These are phyloP conservation scores for Trichoderma sp. DNA, from an alignment of 2,329 filamentous ascomycete species.

Conservation along the genomic window DNA sequence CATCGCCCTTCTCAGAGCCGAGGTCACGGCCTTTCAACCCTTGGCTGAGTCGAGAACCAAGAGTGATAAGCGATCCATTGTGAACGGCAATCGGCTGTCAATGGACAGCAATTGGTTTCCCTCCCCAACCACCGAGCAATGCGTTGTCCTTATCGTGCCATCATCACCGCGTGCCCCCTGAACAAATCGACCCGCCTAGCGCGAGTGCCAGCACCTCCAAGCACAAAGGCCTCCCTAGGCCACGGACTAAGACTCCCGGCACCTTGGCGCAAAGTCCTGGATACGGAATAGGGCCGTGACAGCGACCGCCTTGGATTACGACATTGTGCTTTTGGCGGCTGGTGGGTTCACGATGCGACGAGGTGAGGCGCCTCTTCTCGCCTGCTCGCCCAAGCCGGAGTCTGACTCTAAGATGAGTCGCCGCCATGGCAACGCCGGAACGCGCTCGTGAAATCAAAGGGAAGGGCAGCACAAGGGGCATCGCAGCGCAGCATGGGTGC, in stretches of 20 bases:
- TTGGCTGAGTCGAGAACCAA: no score
- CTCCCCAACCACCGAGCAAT: background rate
- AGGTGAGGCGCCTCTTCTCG: background rate
- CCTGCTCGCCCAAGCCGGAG: background rate
- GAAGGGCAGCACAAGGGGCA: constrained; percentile 7
- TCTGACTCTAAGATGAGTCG: background rate
- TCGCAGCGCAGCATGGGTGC: background rate
- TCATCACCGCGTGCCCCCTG: constrained; percentile 9
- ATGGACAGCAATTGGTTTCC: background rate
- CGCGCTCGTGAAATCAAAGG: background rate
- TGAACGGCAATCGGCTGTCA: background rate
- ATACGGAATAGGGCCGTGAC: constrained; percentile 22
- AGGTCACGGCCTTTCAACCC: background rate
- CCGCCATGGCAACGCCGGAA: constrained; percentile 23
- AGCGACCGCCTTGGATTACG: constrained; percentile 18
- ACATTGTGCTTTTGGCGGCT: constrained; percentile 20
- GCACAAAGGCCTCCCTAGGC: background rate
- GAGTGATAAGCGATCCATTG: no score
- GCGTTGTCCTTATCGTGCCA: constrained; percentile 23
- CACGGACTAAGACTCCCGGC: constrained; percentile 24
- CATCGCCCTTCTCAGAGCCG: constrained; percentile 18
- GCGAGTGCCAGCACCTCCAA: background rate
- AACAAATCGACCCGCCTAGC: background rate
- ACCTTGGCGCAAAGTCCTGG: constrained; percentile 13
- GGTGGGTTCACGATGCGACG: constrained; percentile 19